Percentiles rank a stretch among this genome's conserved stretches.
Evolutionary conservation across 495 filamentous ascomycete species (phyloP).

Genomic region (Penicillium herquei): DNA sequence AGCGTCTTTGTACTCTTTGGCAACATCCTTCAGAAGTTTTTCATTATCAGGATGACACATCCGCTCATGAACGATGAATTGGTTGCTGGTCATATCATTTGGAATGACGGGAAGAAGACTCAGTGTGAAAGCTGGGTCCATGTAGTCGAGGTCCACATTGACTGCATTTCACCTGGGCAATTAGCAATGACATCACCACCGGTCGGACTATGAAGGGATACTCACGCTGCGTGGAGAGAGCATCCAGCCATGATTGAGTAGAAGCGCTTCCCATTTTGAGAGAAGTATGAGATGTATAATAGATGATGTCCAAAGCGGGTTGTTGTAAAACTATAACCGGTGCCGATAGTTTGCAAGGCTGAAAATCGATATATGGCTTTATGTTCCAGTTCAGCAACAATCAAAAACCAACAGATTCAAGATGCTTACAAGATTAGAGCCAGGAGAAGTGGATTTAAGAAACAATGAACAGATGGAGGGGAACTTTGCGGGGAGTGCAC

Average conservation of each 20-base stretch:
- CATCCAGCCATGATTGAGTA: neutral
- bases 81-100: constrained; percentile 4
- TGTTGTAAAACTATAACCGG: too few species aligned
- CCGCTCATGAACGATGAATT: constrained; percentile 2
- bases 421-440: too few species aligned
- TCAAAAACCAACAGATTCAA: too few species aligned
- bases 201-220: neutral
- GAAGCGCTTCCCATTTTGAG: neutral
- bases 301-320: too few species aligned
- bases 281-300: neutral
- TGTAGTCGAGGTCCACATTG: constrained; percentile 7
- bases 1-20: neutral
- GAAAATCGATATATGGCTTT: too few species aligned
- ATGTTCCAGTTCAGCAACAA: too few species aligned
- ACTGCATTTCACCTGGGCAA: neutral
- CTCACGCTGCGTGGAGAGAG: neutral
- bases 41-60: constrained; percentile 2
- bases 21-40: neutral
- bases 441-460: too few species aligned
- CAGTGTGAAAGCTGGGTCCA: constrained; percentile 1
- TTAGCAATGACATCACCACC: neutral
- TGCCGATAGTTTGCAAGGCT: too few species aligned
- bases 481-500: too few species aligned
- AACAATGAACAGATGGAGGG: too few species aligned
- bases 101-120: neutral